phyloP scores from a whole-genome alignment of 306 rosid genomes.

The Malus sylvestris region DNA sequence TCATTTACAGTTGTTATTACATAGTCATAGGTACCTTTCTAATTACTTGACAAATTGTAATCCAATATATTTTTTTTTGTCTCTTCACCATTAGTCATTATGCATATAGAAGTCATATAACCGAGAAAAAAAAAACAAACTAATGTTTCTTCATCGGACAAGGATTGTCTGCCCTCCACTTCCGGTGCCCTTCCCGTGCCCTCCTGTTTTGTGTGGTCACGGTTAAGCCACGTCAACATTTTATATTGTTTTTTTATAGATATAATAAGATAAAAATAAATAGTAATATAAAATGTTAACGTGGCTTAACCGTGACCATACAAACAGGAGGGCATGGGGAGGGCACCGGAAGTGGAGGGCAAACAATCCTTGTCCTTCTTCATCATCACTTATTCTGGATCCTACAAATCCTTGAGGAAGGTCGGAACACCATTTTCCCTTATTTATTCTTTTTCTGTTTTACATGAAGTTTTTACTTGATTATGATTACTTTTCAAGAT shows the following conservation, averaged over 20 bases:
- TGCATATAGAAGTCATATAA: neutral
- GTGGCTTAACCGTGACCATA: no score
- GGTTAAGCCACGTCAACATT: no score
- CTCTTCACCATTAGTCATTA: neutral
- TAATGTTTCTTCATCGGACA: neutral
- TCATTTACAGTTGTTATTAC: neutral
- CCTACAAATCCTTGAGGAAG: conserved; percentile 83
- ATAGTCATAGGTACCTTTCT: neutral
- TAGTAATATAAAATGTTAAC: no score
- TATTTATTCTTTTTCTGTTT: neutral
- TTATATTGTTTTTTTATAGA: no score
- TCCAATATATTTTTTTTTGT: neutral
- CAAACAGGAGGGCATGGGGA: no score
- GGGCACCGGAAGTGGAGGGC: no score
- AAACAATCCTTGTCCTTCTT: conserved; percentile 16
- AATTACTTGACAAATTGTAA: neutral
- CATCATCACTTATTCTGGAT: conserved; percentile 89
- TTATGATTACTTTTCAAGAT: neutral
- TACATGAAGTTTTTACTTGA: neutral
- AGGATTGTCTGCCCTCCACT: no score
- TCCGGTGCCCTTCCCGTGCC: no score
- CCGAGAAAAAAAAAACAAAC: neutral
- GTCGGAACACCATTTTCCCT: conserved; percentile 26
- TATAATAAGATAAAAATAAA: no score
- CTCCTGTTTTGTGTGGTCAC: no score